phyloP scores from a whole-genome alignment of 2,329 filamentous ascomycete species.

The Nigrospora osmanthi region DNA sequence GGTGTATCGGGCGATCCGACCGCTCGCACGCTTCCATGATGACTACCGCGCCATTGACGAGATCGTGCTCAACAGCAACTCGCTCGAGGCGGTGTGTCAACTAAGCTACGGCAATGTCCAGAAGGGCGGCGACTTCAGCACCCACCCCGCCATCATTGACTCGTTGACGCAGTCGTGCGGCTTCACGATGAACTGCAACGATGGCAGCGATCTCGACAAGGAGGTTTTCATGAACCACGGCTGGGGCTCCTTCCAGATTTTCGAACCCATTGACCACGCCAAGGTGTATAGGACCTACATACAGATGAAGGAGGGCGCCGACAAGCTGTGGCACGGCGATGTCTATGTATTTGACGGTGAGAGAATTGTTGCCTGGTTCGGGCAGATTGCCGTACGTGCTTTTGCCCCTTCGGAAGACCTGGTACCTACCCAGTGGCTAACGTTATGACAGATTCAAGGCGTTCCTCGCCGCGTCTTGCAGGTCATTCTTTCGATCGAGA shows the following conservation, averaged over 20 bases:
- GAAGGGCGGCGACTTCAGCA: conserved; percentile 11
- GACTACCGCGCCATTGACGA: conserved; percentile 20
- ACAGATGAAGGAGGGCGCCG: conserved; percentile 8
- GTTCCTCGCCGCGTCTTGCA: conserved; percentile 5
- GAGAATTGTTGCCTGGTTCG: conserved; percentile 9
- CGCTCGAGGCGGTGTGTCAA: conserved; percentile 11
- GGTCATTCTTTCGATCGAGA: conserved; percentile 9
- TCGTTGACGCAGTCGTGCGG: conserved; percentile 10
- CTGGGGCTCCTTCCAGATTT: conserved; percentile 13
- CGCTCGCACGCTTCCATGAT: conserved; percentile 17
- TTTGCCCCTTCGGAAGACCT: not conserved
- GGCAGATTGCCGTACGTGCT: conserved; percentile 8
- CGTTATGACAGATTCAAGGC: conserved; percentile 7
- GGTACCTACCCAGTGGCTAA: not conserved
- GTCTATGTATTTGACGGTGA: conserved; percentile 10
- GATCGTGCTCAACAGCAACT: conserved; percentile 18
- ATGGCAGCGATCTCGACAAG: conserved; percentile 10
- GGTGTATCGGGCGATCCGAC: conserved; percentile 16
- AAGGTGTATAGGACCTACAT: conserved; percentile 12
- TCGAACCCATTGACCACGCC: conserved; percentile 7
- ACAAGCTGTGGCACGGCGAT: conserved; percentile 12
- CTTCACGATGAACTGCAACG: conserved; percentile 16
- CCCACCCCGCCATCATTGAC: conserved; percentile 13
- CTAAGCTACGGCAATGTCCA: conserved; percentile 5
- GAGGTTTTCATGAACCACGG: conserved; percentile 17